A percentile compares a stretch with the other conserved stretches of the same genome.
Evolutionary conservation across 2,329 filamentous ascomycete genomes (phyloP).

Genomic region (Aspergillus sclerotialis): DNA sequence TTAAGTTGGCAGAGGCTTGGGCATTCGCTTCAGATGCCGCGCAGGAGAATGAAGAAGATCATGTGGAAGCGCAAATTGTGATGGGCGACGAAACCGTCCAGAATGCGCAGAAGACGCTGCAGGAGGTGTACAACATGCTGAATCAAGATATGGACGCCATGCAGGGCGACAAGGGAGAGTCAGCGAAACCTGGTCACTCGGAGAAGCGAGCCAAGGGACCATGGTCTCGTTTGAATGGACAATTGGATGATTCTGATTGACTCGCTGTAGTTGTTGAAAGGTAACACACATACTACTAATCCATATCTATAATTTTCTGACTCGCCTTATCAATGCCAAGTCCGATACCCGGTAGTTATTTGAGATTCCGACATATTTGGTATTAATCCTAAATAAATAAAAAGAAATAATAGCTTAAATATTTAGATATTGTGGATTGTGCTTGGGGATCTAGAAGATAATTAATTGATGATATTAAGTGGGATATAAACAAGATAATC

Average conservation of each 20-base stretch:
- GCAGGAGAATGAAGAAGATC: slow-evolving; percentile 21
- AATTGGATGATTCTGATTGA: too few relatives aligned
- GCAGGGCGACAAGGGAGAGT: slow-evolving; percentile 9
- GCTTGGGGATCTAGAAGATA: too few relatives aligned
- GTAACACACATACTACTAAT: too few relatives aligned
- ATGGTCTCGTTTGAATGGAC: slow-evolving; percentile 31
- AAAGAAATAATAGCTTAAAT: too few relatives aligned
- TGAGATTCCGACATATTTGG: too few relatives aligned
- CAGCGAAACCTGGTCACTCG: slow-evolving; percentile 24
- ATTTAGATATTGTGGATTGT: too few relatives aligned
- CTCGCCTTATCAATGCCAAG: too few relatives aligned
- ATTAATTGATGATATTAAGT: too few relatives aligned
- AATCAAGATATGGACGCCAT: slow-evolving; percentile 26
- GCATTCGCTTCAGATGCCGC: slow-evolving; percentile 33
- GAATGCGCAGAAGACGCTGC: slow-evolving; percentile 22
- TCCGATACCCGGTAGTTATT: too few relatives aligned
- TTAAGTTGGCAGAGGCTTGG: slow-evolving; percentile 32
- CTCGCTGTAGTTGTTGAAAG: too few relatives aligned
- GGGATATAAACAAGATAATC: too few relatives aligned
- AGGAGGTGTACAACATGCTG: slow-evolving; percentile 25
- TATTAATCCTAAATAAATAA: too few relatives aligned
- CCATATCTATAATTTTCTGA: background rate
- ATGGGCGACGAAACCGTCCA: slow-evolving; percentile 24
- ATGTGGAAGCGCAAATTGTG: slow-evolving; percentile 25
- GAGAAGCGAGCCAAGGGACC: slow-evolving; percentile 25